A percentile compares a stretch with the other conserved stretches of the same genome.
phyloP scores from a whole-genome alignment of 495 filamentous ascomycete genomes.

The Elasticomyces elasticus region DNA sequence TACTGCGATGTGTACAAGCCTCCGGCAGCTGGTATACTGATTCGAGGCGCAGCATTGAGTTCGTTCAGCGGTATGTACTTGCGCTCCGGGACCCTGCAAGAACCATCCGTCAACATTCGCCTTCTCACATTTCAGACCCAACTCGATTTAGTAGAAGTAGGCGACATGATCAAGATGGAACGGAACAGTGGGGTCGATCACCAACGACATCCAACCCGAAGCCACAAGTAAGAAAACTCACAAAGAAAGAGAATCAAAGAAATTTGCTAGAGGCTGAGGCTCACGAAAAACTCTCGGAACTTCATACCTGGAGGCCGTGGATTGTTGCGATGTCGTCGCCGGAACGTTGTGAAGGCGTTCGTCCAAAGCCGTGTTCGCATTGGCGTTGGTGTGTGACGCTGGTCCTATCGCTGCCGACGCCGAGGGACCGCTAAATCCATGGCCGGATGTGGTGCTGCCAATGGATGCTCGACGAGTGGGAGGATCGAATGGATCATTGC shows the following conservation, averaged over 20 bases:
- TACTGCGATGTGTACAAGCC: background rate
- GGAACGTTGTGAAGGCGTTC: background rate
- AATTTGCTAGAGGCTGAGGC: background rate
- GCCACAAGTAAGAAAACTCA: constrained; percentile 4
- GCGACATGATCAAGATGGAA: background rate
- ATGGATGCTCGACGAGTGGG: constrained; percentile 10
- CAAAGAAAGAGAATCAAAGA: constrained; percentile 12
- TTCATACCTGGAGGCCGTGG: constrained; percentile 8
- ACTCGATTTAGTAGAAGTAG: background rate
- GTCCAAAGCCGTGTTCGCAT: background rate
- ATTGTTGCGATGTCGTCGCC: background rate
- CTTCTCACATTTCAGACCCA: no score
- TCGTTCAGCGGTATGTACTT: constrained; percentile 4
- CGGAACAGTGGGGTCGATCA: background rate
- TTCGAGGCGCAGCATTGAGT: background rate
- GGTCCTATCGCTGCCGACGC: background rate
- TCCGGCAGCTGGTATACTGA: background rate
- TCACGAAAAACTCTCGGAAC: constrained; percentile 6
- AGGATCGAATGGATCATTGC: constrained; percentile 16
- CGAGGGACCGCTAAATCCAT: background rate
- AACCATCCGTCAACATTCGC: background rate
- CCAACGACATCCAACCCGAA: background rate
- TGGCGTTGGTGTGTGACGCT: background rate
- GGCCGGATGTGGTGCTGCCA: constrained; percentile 10
- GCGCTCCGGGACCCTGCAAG: background rate